Evolutionary conservation across 345 rosid genomes (phyloP).

Genomic region (Eutrema heterophyllum): DNA sequence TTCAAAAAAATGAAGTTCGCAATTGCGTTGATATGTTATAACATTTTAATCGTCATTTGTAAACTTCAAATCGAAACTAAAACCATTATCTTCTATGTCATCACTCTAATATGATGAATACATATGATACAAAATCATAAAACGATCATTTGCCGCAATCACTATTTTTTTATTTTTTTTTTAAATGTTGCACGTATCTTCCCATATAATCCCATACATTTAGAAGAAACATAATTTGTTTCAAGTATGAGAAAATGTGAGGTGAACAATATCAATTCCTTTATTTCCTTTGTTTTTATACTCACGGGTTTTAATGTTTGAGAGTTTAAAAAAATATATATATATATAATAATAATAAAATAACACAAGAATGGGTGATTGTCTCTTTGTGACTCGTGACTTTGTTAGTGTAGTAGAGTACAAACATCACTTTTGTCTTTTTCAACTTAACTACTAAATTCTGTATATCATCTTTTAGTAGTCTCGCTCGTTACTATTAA

Average conservation of each 20-base stretch:
- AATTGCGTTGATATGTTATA: background rate
- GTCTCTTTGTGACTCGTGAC: slow-evolving; percentile 23
- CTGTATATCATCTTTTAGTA: background rate
- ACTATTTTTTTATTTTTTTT: background rate
- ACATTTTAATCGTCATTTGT: background rate
- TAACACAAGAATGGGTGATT: slow-evolving; percentile 19
- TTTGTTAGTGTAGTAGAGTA: slow-evolving; percentile 1
- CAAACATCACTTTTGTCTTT: slow-evolving; percentile 9
- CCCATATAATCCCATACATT: background rate
- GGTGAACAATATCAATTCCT: background rate
- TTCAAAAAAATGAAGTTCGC: background rate
- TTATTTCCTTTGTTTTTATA: background rate
- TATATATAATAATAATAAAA: background rate
- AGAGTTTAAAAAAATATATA: background rate
- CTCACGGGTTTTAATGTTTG: slow-evolving; percentile 22
- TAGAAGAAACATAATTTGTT: slow-evolving; percentile 3
- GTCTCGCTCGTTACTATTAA: background rate
- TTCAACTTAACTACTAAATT: background rate
- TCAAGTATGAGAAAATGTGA: background rate
- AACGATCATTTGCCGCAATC: background rate
- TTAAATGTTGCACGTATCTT: background rate
- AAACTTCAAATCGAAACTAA: too few relatives aligned
- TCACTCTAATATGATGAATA: background rate
- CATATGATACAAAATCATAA: background rate
- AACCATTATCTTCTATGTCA: background rate